Evolutionary conservation across 768 basidiomycete genomes (phyloP).

Genomic region (Gelatoporia subvermispora): DNA sequence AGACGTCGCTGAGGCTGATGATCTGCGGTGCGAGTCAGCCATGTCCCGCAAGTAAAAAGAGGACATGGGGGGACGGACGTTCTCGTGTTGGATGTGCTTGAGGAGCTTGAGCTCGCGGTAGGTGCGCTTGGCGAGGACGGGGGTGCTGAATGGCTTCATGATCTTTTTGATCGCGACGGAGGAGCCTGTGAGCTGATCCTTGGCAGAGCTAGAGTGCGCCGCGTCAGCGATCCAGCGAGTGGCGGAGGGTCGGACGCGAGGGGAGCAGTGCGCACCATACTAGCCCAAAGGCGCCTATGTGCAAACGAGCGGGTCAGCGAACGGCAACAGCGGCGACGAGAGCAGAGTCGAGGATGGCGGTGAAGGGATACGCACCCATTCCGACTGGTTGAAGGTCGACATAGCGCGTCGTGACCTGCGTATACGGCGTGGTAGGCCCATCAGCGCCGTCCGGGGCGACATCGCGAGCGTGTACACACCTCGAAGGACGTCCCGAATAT

Average conservation of each 20-base stretch:
- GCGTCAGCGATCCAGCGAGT: no score
- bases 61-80: conserved; percentile 47
- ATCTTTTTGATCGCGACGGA: conserved; percentile 99
- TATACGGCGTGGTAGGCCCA: not conserved
- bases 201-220: conserved; percentile 63
- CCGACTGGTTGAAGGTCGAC: conserved; percentile 98
- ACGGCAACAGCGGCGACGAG: not conserved
- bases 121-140: conserved; percentile 95
- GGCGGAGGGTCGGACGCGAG: not conserved
- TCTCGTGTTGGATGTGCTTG: conserved; percentile 98
- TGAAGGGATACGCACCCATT: conserved; percentile 68
- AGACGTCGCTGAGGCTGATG: conserved; percentile 97
- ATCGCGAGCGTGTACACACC: conserved; percentile 36
- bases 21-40: conserved; percentile 49
- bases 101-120: conserved; percentile 97
- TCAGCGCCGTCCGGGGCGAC: conserved; percentile 5
- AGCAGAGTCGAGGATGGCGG: conserved; percentile 3
- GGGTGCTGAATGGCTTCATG: conserved; percentile 99
- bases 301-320: conserved; percentile 3
- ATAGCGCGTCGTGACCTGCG: conserved; percentile 94
- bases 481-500: conserved; percentile 99
- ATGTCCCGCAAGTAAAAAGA: conserved; percentile 2
- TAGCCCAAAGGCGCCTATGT: conserved; percentile 97
- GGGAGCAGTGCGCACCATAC: conserved; percentile 69
- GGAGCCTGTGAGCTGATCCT: conserved; percentile 89